Conservation (phyloP, 2,329 filamentous ascomycete genomes). For the Trichoderma pleuroti region DNA sequence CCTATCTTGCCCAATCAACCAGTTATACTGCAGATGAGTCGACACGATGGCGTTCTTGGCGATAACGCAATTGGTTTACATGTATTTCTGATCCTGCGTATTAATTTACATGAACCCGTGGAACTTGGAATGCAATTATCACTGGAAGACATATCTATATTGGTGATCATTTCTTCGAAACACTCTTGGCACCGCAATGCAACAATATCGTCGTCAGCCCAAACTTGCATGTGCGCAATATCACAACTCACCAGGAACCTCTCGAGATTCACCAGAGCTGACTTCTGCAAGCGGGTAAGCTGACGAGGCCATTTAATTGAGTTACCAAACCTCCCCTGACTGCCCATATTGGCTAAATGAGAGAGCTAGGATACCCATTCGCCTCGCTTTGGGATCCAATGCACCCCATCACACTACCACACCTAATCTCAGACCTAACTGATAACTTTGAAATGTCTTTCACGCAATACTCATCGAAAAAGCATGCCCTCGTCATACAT, state of each 20-base stretch:
- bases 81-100: not conserved
- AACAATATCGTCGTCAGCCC: not conserved
- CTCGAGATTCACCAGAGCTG: not conserved
- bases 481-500: not conserved
- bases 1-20: not conserved
- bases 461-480: not conserved
- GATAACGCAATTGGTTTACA: not conserved
- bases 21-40: not conserved
- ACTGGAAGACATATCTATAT: not conserved
- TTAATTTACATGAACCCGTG: not conserved
- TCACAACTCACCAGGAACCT: not conserved
- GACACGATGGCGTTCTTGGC: not conserved
- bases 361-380: not conserved
- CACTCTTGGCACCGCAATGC: not conserved
- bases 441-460: not conserved
- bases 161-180: not conserved
- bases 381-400: not conserved
- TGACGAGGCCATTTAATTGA: not conserved
- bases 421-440: not conserved
- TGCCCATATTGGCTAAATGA: not conserved
- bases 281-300: too few species aligned
- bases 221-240: not conserved
- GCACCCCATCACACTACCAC: not conserved
- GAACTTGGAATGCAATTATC: not conserved
- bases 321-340: fast-evolving